Evolutionary conservation across 2,329 filamentous ascomycete genomes (phyloP).

Genomic region (Fusarium sp.): DNA sequence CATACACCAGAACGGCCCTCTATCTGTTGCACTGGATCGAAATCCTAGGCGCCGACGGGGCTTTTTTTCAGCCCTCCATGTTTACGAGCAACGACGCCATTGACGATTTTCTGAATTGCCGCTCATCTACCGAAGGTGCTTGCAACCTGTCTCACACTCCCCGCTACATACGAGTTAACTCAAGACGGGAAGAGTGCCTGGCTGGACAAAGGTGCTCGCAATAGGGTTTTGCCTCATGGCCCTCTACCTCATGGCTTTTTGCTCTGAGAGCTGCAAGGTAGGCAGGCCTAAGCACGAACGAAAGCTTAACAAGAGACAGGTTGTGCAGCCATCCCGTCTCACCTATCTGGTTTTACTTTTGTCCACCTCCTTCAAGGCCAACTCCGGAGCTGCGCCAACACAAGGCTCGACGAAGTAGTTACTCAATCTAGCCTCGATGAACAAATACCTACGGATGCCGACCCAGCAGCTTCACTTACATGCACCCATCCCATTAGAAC

Average conservation of each 20-base stretch:
- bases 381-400: not conserved
- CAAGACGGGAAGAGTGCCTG: slow-evolving; percentile 18
- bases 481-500: slow-evolving; percentile 1
- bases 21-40: slow-evolving; percentile 5
- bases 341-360: not conserved
- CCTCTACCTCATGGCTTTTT: slow-evolving; percentile 5
- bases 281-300: slow-evolving; percentile 7
- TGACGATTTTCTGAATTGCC: slow-evolving; percentile 33
- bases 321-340: not conserved
- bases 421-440: not conserved
- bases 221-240: slow-evolving; percentile 24
- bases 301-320: slow-evolving; percentile 16
- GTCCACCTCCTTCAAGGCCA: not conserved
- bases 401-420: not conserved
- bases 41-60: slow-evolving; percentile 18
- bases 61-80: slow-evolving; percentile 23
- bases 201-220: slow-evolving; percentile 3
- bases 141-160: slow-evolving; percentile 22
- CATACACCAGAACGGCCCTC: slow-evolving; percentile 16
- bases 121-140: slow-evolving; percentile 29
- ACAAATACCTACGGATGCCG: not conserved
- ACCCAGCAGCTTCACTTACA: slow-evolving; percentile 1
- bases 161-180: slow-evolving; percentile 8
- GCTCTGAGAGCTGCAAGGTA: slow-evolving; percentile 15
- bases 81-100: slow-evolving; percentile 24